Percentiles rank a stretch among this genome's conserved stretches.
These are phyloP conservation scores for Lasiodiplodia citricola DNA, from an alignment of 2,329 filamentous ascomycete species.

Conservation along the genomic window DNA sequence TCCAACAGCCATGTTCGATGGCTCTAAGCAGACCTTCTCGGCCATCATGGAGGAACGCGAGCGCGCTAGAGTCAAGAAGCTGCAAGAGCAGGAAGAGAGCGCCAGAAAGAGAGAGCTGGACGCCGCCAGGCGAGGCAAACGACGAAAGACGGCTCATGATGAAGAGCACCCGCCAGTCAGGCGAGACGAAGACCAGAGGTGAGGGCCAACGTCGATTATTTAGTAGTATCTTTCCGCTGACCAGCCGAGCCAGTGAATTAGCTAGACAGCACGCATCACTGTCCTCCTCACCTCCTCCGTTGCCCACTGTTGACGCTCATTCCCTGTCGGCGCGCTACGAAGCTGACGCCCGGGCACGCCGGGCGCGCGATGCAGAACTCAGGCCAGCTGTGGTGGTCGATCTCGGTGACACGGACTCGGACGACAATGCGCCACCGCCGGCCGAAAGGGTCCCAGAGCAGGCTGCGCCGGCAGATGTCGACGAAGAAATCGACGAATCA, in stretches of 20 bases:
- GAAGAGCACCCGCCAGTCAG: slow-evolving; percentile 28
- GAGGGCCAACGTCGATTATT: too few relatives aligned
- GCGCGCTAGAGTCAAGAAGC: slow-evolving; percentile 35
- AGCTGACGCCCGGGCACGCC: slow-evolving; percentile 5
- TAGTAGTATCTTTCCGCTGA: not conserved
- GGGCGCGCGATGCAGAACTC: not conserved
- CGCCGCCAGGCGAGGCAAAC: slow-evolving; percentile 36
- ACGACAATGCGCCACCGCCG: not conserved
- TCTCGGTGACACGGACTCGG: slow-evolving; percentile 15
- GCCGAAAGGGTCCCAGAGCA: not conserved
- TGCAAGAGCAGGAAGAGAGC: slow-evolving; percentile 35
- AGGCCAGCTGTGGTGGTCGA: slow-evolving; percentile 17
- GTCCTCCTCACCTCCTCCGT: slow-evolving; percentile 28
- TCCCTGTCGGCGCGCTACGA: slow-evolving; percentile 41
- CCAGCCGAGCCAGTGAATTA: not conserved
- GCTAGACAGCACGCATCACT: not conserved
- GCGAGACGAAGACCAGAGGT: not conserved
- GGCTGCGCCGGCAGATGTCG: slow-evolving; percentile 26
- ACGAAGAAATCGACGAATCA: slow-evolving; percentile 39
- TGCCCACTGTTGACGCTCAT: slow-evolving; percentile 27
- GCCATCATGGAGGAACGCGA: slow-evolving; percentile 47
- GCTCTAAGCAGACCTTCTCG: slow-evolving; percentile 45
- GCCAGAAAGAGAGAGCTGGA: slow-evolving; percentile 34
- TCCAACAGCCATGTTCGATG: slow-evolving; percentile 50
- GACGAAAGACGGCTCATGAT: slow-evolving; percentile 34